phyloP scores from a whole-genome alignment of 2,329 filamentous ascomycete genomes.

The Pseudogymnoascus sp. region DNA sequence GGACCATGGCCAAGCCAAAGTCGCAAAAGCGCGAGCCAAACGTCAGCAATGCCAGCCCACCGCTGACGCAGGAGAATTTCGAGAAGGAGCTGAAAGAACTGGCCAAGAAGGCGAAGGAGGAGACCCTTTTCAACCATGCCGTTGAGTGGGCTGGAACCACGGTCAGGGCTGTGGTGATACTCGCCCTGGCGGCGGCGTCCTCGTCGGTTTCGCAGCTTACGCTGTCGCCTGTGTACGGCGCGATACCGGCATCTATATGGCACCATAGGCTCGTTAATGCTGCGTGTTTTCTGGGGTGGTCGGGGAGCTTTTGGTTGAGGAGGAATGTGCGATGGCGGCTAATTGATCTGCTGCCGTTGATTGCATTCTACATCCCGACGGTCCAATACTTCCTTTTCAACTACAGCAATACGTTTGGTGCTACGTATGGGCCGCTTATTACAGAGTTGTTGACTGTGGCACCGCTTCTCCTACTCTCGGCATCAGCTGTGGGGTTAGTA shows the following conservation, averaged over 20 bases:
- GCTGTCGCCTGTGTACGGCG: conserved; percentile 81
- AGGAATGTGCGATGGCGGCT: conserved; percentile 42
- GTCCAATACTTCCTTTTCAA: conserved; percentile 64
- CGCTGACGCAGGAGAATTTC: conserved; percentile 28
- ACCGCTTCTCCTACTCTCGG: conserved; percentile 56
- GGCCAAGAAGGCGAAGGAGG: conserved; percentile 26
- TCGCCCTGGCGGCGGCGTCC: conserved; percentile 52
- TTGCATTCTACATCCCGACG: conserved; percentile 67
- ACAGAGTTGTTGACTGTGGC: conserved; percentile 68
- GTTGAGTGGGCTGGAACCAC: conserved; percentile 23
- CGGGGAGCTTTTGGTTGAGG: conserved; percentile 51
- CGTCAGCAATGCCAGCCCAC: conserved; percentile 28
- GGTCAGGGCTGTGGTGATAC: conserved; percentile 35
- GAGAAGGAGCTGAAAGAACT: conserved; percentile 28
- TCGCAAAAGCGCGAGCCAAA: conserved; percentile 34
- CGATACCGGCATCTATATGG: conserved; percentile 65
- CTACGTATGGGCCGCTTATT: conserved; percentile 62
- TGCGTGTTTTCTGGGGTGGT: conserved; percentile 64
- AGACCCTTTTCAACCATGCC: conserved; percentile 26
- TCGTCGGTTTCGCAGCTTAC: conserved; percentile 66
- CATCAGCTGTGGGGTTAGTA: conserved; percentile 54
- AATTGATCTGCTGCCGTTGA: conserved; percentile 53
- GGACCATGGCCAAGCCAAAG: conserved; percentile 42
- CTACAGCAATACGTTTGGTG: conserved; percentile 57
- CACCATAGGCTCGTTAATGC: conserved; percentile 60